Conservation (phyloP, 805 yeast genomes). For the Cyberlindnera japonica region DNA sequence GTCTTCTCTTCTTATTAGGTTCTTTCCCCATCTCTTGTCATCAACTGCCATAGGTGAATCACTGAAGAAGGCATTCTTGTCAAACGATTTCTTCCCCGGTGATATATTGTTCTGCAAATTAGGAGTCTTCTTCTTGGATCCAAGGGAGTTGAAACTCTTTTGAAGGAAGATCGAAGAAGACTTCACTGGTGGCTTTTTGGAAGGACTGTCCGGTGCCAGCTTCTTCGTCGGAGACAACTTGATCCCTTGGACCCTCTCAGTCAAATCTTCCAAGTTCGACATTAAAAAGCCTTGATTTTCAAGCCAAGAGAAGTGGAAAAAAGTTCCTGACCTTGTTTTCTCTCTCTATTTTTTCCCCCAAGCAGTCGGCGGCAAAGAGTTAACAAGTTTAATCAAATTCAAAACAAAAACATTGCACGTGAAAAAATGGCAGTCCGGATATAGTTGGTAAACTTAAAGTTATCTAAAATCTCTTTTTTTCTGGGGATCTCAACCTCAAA, state of each 20-base stretch:
- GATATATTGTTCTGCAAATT: background rate
- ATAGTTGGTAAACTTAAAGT: background rate
- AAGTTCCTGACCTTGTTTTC: background rate
- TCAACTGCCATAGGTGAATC: conserved; percentile 22
- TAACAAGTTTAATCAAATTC: conserved; percentile 1
- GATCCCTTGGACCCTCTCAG: conserved; percentile 10
- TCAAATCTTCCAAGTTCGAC: conserved; percentile 8
- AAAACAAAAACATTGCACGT: conserved; percentile 2
- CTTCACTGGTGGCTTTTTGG: conserved; percentile 7
- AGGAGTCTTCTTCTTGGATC: conserved; percentile 10
- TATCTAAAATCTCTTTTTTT: too few relatives aligned
- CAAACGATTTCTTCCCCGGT: conserved; percentile 9
- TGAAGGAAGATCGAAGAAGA: conserved; percentile 22
- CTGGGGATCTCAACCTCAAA: too few relatives aligned
- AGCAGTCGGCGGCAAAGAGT: too few relatives aligned
- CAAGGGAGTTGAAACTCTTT: conserved; percentile 21
- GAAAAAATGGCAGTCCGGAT: background rate
- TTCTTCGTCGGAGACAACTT: conserved; percentile 15
- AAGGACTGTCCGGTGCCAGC: conserved; percentile 8
- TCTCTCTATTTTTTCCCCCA: too few relatives aligned
- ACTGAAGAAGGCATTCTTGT: conserved; percentile 18
- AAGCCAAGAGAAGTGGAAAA: background rate
- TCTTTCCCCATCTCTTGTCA: conserved; percentile 24
- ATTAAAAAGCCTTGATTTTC: background rate
- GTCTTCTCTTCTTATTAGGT: conserved; percentile 11